Base-by-base conservation (phyloP, 1,284 basidiomycete genomes). In the Tausonia pullulans region DNA sequence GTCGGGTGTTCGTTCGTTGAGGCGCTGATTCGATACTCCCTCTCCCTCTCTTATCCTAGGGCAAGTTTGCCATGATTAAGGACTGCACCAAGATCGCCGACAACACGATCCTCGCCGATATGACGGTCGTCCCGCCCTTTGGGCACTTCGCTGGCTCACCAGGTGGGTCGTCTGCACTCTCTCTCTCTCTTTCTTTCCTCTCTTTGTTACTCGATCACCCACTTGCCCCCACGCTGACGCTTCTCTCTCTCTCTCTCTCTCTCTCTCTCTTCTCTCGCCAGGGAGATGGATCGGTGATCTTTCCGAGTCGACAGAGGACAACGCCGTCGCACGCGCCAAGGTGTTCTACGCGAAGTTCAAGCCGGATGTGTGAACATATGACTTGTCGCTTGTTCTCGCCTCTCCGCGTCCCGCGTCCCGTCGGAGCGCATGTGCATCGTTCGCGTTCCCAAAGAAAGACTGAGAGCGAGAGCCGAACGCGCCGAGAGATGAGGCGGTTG, bases 1-100 rank as follows among this genome's bases (percentile, higher is more conserved):
- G 8, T 54, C 9, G 52, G 13, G 41, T 16, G 27, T 27, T 27
- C 27, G 27, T 27, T 27, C 27, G 27, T 27, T 27, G 27, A 27
- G 27, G 9, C 16, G 51, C 3, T 40, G 7, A 45, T 1, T 40
- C 8, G n/a, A 49, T 16, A 13, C 6, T 51, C 54, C 13, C 27
- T 53, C 10, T 10, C 27, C 56, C 63, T 6, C 53, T 62, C 48
- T 39, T 53, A 14, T 43, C 39, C 13, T 70, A 96, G 94, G 94
- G 96, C 43, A 93, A 96, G 73, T 97, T 98, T 70, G 86, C 87
- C 0, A 92, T 97, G 68, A 93, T 98, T 76, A 97, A 98, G 74
- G 95, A 98, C 73, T 92, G 92, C 70, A 90, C 89, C 3, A 86
- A 45, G 39, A 87, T 90, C 67, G 87, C 84, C 67, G 92, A 95